These are phyloP conservation scores for Zymoseptoria brevis DNA, from an alignment of 2,329 filamentous ascomycete genomes.

Conservation along the genomic window DNA sequence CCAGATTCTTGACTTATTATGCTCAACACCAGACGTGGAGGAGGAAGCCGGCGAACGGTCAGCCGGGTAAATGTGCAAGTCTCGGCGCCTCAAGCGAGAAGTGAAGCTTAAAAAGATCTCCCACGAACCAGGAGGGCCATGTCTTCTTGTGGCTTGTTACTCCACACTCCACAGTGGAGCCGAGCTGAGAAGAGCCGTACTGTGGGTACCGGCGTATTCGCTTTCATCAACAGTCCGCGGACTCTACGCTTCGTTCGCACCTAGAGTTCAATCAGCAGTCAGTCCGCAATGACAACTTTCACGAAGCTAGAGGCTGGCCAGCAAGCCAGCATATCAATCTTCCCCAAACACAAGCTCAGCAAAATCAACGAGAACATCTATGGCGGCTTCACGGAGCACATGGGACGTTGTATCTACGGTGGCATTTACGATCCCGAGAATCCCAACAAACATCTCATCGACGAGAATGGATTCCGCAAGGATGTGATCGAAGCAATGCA, in stretches of 20 bases:
- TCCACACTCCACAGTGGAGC: not conserved
- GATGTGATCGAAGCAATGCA: constrained; percentile 68
- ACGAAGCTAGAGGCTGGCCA: constrained; percentile 57
- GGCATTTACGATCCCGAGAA: constrained; percentile 75
- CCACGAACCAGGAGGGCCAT: not conserved
- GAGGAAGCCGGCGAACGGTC: too few species aligned
- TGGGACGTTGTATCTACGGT: constrained; percentile 82
- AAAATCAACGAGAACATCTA: constrained; percentile 76
- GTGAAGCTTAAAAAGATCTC: not conserved
- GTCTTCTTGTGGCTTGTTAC: not conserved
- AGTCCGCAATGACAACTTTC: constrained; percentile 55
- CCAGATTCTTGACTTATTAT: not conserved
- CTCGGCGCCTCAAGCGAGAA: not conserved
- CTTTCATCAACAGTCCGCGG: not conserved
- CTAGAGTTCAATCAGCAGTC: not conserved
- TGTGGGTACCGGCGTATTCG: not conserved
- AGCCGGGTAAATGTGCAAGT: not conserved
- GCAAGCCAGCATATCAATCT: constrained; percentile 56
- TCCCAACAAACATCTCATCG: constrained; percentile 51
- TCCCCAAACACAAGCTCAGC: constrained; percentile 57
- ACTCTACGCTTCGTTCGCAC: not conserved
- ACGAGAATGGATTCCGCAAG: constrained; percentile 66
- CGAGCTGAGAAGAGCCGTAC: not conserved
- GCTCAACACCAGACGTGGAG: too few species aligned
- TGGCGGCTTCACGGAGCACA: constrained; percentile 82